These are phyloP conservation scores for Exophiala lecanii-corni DNA, from an alignment of 2,329 filamentous ascomycete genomes.

Conservation along the genomic window DNA sequence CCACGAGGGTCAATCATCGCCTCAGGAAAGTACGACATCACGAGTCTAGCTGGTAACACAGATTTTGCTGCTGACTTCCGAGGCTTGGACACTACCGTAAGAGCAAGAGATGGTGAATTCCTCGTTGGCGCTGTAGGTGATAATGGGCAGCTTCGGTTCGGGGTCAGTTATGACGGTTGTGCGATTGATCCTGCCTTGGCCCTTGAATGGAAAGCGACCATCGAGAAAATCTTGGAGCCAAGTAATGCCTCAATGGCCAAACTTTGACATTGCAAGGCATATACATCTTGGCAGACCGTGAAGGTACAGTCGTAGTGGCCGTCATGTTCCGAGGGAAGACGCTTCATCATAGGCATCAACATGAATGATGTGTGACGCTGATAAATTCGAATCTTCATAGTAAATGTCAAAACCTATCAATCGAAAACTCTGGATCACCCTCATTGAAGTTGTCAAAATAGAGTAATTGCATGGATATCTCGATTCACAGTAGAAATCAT, in stretches of 20 bases:
- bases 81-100: constrained; percentile 16
- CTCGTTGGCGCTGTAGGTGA: constrained; percentile 21
- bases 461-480: too few species aligned
- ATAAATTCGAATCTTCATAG: too few species aligned
- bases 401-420: too few species aligned
- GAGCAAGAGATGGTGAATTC: constrained; percentile 24
- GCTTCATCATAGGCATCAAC: too few species aligned
- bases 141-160: constrained; percentile 14
- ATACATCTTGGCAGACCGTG: too few species aligned
- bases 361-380: too few species aligned
- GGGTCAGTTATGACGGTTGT: constrained; percentile 21
- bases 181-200: constrained; percentile 20
- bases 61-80: constrained; percentile 20
- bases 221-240: constrained; percentile 20
- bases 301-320: too few species aligned
- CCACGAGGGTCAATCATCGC: constrained; percentile 17
- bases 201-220: constrained; percentile 18
- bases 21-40: constrained; percentile 17
- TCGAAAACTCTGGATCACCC: too few species aligned
- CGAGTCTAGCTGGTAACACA: background rate
- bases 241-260: background rate
- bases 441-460: too few species aligned
- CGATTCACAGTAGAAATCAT: too few species aligned
- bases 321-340: too few species aligned
- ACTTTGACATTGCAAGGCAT: too few species aligned